Evolutionary conservation across 306 rosid genomes (phyloP).

Genomic region (Malus domestica): ASM211411v1 NC_041790.1:26052001-26052500

Average conservation of each 20-base stretch:
- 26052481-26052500: not conserved
- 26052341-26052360: constrained; percentile 10
- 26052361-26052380: not conserved
- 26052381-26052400: not conserved
- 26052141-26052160: constrained; percentile 73
- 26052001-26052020: not conserved
- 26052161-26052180: constrained; percentile 91
- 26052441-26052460: not conserved
- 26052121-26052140: constrained; percentile 53
- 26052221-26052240: constrained; percentile 85
- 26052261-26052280: constrained; percentile 73
- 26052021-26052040: no score
- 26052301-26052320: constrained; percentile 57
- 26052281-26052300: constrained; percentile 85
- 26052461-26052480: not conserved
- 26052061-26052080: constrained; percentile 7
- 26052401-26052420: not conserved
- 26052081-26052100: constrained; percentile 56
- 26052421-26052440: not conserved
- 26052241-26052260: constrained; percentile 67
- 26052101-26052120: constrained; percentile 69
- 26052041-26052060: not conserved
- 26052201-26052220: constrained; percentile 84
- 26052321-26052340: constrained; percentile 70
- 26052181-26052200: constrained; percentile 99